Evolutionary conservation across 345 rosid genomes (phyloP).

Genomic region (Citrus maxima): DNA sequence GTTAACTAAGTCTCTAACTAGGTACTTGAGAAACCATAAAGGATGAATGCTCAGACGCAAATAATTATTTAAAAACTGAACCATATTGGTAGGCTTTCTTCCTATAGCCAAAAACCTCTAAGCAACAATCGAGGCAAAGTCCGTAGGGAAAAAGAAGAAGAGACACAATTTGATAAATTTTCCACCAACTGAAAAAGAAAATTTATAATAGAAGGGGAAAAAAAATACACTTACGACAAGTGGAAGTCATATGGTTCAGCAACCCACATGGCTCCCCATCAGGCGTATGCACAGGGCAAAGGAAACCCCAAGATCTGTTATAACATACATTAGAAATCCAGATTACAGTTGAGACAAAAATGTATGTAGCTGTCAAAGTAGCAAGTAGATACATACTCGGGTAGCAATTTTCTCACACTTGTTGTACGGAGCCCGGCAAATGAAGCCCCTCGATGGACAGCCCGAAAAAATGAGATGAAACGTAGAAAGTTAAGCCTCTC

Average conservation of each 20-base stretch:
- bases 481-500: slow-evolving; percentile 94
- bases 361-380: neutral
- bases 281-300: slow-evolving; percentile 98
- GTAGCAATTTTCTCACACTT: slow-evolving; percentile 91
- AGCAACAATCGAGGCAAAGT: neutral
- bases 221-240: slow-evolving; percentile 59
- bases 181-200: neutral
- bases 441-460: slow-evolving; percentile 95
- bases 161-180: neutral
- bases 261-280: slow-evolving; percentile 99
- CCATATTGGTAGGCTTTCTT: too few species aligned
- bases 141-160: neutral
- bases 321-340: slow-evolving; percentile 12
- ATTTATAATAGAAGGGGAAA: neutral
- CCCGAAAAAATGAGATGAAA: slow-evolving; percentile 86
- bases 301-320: slow-evolving; percentile 96
- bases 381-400: slow-evolving; percentile 61
- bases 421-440: slow-evolving; percentile 98
- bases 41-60: neutral
- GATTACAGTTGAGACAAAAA: slow-evolving; percentile 10
- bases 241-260: slow-evolving; percentile 86
- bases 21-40: neutral
- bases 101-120: neutral
- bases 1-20: neutral
- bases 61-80: neutral